These are phyloP conservation scores for Serendipita sp. DNA, from an alignment of 768 basidiomycete genomes.

Conservation along the genomic window DNA sequence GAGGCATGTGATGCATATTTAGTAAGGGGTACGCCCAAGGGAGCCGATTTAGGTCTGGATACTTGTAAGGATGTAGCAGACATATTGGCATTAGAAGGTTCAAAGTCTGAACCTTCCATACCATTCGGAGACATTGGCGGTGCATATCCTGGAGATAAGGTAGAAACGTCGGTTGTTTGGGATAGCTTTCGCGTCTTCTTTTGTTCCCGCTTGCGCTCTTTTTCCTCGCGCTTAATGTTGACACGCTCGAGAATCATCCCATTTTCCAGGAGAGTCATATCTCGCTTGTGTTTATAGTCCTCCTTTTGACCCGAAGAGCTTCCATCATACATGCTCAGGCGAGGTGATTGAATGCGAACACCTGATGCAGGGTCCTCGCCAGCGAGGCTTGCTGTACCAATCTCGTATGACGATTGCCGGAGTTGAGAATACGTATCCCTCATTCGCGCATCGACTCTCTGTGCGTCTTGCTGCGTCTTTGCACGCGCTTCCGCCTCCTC, in stretches of 20 bases:
- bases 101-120: slow-evolving; percentile 50
- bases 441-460: slow-evolving; percentile 57
- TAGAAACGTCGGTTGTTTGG: slow-evolving; percentile 4
- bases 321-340: neutral
- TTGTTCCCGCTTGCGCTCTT: slow-evolving; percentile 35
- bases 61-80: neutral
- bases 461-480: slow-evolving; percentile 62
- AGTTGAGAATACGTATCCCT: slow-evolving; percentile 68
- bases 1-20: slow-evolving; percentile 27
- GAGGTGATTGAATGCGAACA: slow-evolving; percentile 34
- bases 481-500: slow-evolving; percentile 69
- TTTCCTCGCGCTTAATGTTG: slow-evolving; percentile 44
- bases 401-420: slow-evolving; percentile 62
- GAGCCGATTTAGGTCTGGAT: neutral
- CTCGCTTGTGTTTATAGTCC: slow-evolving; percentile 39
- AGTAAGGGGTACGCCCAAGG: neutral
- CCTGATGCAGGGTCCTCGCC: slow-evolving; percentile 40
- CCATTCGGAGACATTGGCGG: slow-evolving; percentile 33
- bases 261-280: slow-evolving; percentile 70
- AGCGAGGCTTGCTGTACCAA: slow-evolving; percentile 30
- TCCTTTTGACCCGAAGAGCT: neutral
- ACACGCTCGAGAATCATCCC: slow-evolving; percentile 84
- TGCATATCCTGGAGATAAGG: slow-evolving; percentile 14
- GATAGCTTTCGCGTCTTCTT: slow-evolving; percentile 55
- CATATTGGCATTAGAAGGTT: slow-evolving; percentile 63